Base-by-base conservation (phyloP, 208 protist genomes). In the Trypanosoma rangeli region DNA sequence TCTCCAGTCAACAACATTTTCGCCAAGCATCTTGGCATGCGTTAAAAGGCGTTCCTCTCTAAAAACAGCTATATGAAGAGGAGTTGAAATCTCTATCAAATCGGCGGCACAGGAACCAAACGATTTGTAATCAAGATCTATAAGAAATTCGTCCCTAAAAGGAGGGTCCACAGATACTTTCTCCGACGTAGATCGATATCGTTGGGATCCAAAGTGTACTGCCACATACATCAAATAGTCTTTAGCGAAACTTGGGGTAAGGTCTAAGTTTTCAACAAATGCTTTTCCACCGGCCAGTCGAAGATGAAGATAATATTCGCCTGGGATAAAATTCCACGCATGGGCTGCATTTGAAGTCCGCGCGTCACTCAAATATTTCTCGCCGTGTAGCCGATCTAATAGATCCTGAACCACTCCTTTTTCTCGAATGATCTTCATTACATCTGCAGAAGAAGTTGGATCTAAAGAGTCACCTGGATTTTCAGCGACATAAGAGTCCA, bases 1-100 rank as follows among this genome's bases (percentile, higher is more conserved):
- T 56, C 94, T 76, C 93, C 94, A 98, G 53, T 98, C 94, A 60
- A 96, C 70, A 12, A 90, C 68, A 64, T 98, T 95, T 78, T 97
- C 90, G 0, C 94, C 94, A 52, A 97, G 57, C 10, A 95, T 46
- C 66, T 87, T 81, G 0, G 86, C 79, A n/a, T 64, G 74, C 48
- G 84, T 83, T 48, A 83, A 71, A 22, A 78, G 67, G 5, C 64
- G 64, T 54, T 96, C 81, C 54, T 94, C 84, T 20, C 86, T 68
- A 28, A 96, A 75, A 5, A 97, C 86, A 5, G 85, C 86, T 67
- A 98, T 78, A 73, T 98, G 88, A 56, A 98, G 77, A 13, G 89
- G 90, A 13, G 85, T 88, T 5, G 84, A 83, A 18, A 97, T 63
- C 39, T 95, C 85, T 49, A 98, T 80, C 37, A 97, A 74, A 49